Conservation (phyloP, 179 eudicot species). For the Actinidia polygama region DNA sequence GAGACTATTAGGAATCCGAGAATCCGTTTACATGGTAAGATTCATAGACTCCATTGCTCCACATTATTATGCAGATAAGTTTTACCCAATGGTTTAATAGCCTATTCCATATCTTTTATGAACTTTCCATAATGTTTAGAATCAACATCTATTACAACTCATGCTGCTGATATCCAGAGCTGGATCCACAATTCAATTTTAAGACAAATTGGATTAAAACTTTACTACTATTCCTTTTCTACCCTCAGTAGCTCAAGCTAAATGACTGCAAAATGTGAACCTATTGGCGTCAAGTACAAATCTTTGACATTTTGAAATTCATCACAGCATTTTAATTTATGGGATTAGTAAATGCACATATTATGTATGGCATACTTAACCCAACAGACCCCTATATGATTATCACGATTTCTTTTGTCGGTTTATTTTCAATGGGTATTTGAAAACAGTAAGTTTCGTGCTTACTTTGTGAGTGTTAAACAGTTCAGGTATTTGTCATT, state of each 20-base stretch:
- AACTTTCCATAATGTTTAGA: slow-evolving; percentile 10
- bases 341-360: background rate
- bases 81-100: background rate
- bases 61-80: background rate
- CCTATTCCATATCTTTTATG: background rate
- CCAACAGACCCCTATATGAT: background rate
- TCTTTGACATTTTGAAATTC: background rate
- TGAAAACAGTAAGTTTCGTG: background rate
- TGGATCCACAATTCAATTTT: background rate
- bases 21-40: background rate
- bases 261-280: background rate
- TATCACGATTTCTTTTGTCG: background rate
- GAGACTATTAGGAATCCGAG: background rate
- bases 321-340: background rate
- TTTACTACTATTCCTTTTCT: background rate
- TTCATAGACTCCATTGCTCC: background rate
- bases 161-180: background rate
- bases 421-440: background rate
- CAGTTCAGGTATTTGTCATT: background rate
- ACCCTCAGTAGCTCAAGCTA: background rate
- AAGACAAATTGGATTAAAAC: background rate
- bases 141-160: background rate
- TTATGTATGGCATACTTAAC: background rate
- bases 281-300: background rate
- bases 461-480: background rate